Percentiles rank a stretch among this genome's conserved stretches.
Evolutionary conservation across 352 stramenopile genomes (phyloP).

Genomic region (Pythium brassicae): DNA sequence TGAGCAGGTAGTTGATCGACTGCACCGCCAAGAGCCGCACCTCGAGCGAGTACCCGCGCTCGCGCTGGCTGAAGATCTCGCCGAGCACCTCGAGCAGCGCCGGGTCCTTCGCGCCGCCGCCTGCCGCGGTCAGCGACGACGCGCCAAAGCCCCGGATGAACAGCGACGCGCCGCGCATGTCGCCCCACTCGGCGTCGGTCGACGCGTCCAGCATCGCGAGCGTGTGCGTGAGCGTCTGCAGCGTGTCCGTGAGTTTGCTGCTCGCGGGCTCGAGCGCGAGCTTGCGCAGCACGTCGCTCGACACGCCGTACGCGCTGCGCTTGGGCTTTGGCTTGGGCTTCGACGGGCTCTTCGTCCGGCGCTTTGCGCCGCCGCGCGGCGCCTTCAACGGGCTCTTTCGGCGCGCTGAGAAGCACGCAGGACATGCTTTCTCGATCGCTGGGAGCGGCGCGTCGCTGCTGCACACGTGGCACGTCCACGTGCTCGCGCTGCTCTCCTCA

Average conservation of each 20-base stretch:
- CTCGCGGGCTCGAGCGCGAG: constrained; percentile 39
- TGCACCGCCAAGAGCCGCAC: constrained; percentile 63
- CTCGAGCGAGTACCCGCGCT: constrained; percentile 32
- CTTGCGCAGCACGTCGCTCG: constrained; percentile 55
- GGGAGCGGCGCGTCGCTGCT: constrained; percentile 13
- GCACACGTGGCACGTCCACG: constrained; percentile 32
- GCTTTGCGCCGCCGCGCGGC: constrained; percentile 25
- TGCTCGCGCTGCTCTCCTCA: constrained; percentile 11
- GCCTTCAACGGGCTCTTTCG: constrained; percentile 17
- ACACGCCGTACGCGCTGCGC: constrained; percentile 64
- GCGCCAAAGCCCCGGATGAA: constrained; percentile 54
- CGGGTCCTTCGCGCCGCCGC: constrained; percentile 49
- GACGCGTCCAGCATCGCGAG: constrained; percentile 85
- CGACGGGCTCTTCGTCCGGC: neutral
- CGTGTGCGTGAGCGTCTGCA: constrained; percentile 80
- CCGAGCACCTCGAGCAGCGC: constrained; percentile 47
- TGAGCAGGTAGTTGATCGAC: constrained; percentile 84
- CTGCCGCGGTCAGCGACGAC: constrained; percentile 11
- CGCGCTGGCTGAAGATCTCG: constrained; percentile 42
- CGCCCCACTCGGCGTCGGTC: constrained; percentile 63
- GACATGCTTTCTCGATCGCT: constrained; percentile 23
- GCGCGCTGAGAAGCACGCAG: constrained; percentile 31
- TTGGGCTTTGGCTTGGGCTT: constrained; percentile 15
- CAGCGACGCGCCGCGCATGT: constrained; percentile 41
- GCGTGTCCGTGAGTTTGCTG: constrained; percentile 52